Conservation (phyloP, 805 yeast genomes). For the Candida nonsorbophila region DNA sequence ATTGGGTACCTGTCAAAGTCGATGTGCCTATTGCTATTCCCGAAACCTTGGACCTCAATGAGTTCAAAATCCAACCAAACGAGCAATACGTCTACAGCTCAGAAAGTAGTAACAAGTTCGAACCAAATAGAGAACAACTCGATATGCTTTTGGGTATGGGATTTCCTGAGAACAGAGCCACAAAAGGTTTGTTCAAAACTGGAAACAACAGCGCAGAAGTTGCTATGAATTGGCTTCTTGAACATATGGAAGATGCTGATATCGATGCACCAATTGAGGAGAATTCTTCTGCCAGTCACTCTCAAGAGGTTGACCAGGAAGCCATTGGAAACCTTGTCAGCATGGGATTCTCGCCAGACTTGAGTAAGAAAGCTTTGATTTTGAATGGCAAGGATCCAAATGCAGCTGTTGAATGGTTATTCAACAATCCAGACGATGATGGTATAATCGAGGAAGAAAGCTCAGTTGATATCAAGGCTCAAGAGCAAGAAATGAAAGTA, state of each 20-base stretch:
- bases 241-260: slow-evolving; percentile 79
- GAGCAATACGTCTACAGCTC: too few relatives aligned
- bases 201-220: slow-evolving; percentile 62
- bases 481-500: slow-evolving; percentile 9
- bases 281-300: slow-evolving; percentile 13
- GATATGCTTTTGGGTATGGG: slow-evolving; percentile 73
- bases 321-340: slow-evolving; percentile 44
- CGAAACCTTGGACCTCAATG: slow-evolving; percentile 40
- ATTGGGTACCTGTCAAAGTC: slow-evolving; percentile 86
- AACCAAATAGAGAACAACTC: slow-evolving; percentile 53
- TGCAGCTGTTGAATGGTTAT: slow-evolving; percentile 88
- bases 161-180: slow-evolving; percentile 63
- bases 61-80: slow-evolving; percentile 21
- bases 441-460: slow-evolving; percentile 42
- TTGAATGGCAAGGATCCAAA: slow-evolving; percentile 59
- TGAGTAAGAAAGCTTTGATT: slow-evolving; percentile 70
- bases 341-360: slow-evolving; percentile 74
- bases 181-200: slow-evolving; percentile 65
- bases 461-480: slow-evolving; percentile 22
- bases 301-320: slow-evolving; percentile 22
- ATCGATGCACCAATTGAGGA: slow-evolving; percentile 57
- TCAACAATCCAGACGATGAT: slow-evolving; percentile 72
- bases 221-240: slow-evolving; percentile 89
- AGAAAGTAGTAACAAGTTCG: slow-evolving; percentile 24
- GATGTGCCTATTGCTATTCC: slow-evolving; percentile 63